These are phyloP conservation scores for Boletus rubroflammeus DNA, from an alignment of 768 basidiomycete genomes.

Conservation along the genomic window DNA sequence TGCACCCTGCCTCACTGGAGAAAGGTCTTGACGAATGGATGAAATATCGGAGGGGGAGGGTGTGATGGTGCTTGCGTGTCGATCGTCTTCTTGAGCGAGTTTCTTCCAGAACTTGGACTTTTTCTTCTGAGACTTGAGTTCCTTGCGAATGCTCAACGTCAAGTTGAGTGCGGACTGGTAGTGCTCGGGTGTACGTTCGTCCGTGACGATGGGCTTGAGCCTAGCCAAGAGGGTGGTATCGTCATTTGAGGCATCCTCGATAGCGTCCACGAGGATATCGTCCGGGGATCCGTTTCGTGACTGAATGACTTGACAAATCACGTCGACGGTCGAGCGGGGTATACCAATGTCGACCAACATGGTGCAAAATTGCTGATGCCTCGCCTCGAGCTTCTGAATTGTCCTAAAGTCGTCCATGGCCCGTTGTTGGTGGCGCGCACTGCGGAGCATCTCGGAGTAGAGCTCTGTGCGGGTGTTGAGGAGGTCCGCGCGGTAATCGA, in stretches of 20 bases:
- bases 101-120: constrained; percentile 46
- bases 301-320: constrained; percentile 20
- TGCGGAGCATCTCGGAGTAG: constrained; percentile 28
- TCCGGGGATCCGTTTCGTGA: constrained; percentile 35
- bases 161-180: constrained; percentile 46
- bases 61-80: constrained; percentile 20
- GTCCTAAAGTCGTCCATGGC: constrained; percentile 20
- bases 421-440: constrained; percentile 26
- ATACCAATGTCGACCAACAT: constrained; percentile 29
- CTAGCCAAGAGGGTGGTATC: constrained; percentile 41
- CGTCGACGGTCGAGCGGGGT: constrained; percentile 20
- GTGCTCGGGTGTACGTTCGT: constrained; percentile 38
- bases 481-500: constrained; percentile 27
- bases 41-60: constrained; percentile 33
- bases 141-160: constrained; percentile 42
- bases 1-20: constrained; percentile 30
- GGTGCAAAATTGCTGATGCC: constrained; percentile 21
- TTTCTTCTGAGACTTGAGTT: constrained; percentile 43
- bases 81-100: constrained; percentile 34
- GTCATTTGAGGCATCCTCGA: constrained; percentile 39
- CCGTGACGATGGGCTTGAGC: constrained; percentile 35
- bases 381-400: constrained; percentile 27
- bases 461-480: constrained; percentile 28
- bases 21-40: constrained; percentile 24
- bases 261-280: constrained; percentile 41